Base-by-base conservation (phyloP, 2,329 filamentous ascomycete genomes). In the Colletotrichum camelliae region DNA sequence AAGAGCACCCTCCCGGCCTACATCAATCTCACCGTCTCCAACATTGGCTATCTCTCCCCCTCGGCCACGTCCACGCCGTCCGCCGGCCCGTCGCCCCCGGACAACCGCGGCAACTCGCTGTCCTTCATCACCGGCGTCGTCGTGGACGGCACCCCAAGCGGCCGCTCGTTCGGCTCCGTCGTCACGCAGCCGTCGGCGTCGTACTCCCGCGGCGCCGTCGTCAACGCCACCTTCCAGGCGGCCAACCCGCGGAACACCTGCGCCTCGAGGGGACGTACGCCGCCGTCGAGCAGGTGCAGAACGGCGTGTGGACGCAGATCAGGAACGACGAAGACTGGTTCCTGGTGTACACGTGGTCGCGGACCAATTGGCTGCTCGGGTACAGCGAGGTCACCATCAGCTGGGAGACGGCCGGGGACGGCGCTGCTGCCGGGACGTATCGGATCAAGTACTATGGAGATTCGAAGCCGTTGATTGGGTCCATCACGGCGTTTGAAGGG, bases 201-300 rank as follows among this genome's bases (percentile, higher is more conserved):
- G 1, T 95, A 94, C 81, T 77, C 84, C 1, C 85, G 89, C 10
- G 95, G 95, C 5, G 88, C 91, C 37, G 86, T 87, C 5, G 91
- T 96, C 65, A 89, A 86, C 18, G 93, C 90, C 0, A 92, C 89
- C 0, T 98, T 98, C 83, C 91, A 96, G 4, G 96, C 93, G 18
- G 96, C 96, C 1, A 98, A 98, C 80, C 96, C 96, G 18, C 91
- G 96, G 35, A 98, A 98, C 83, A 98, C 78, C 90, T 98, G 35
- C 91, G 92, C 3, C 91, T 95, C 3, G 96, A 95, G 80, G 89
- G 88, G 4, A 98, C 95, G 0, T 98, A 92, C 83, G 93, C 93
- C 0, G 91, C 94, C 0, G 90, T 98, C 1, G 96, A 98, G 86
- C 87, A 91, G 64, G 82, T 88, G 39, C 81, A 82, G 33, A 86